Percentiles rank a stretch among this genome's conserved stretches.
phyloP scores from a whole-genome alignment of 2,329 filamentous ascomycete species.

The Thermochaetoides dissita region DNA sequence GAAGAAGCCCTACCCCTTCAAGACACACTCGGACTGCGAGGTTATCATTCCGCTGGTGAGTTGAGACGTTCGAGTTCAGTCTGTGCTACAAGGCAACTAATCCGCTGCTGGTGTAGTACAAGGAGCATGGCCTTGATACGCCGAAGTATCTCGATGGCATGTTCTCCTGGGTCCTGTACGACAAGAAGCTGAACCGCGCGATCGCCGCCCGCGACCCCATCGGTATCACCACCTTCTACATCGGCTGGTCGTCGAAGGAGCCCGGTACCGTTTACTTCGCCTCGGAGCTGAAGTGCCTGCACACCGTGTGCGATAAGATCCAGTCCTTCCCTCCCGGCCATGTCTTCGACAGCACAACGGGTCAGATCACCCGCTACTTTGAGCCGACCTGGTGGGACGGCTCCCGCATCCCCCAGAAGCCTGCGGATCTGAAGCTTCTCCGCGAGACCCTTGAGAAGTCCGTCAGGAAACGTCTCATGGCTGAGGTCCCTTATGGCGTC shows the following conservation, averaged over 20 bases:
- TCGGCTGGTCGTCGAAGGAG: slow-evolving; percentile 75
- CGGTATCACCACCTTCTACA: slow-evolving; percentile 93
- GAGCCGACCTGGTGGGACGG: slow-evolving; percentile 87
- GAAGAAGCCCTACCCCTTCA: slow-evolving; percentile 82
- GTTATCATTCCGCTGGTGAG: slow-evolving; percentile 92
- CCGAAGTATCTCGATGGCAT: slow-evolving; percentile 94
- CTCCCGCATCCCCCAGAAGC: slow-evolving; percentile 59
- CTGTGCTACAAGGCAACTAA: slow-evolving; percentile 99
- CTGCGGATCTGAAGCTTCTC: slow-evolving; percentile 71
- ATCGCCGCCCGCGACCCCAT: slow-evolving; percentile 93
- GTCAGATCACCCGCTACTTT: slow-evolving; percentile 75
- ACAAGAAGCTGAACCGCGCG: slow-evolving; percentile 84
- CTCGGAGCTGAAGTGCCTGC: slow-evolving; percentile 87
- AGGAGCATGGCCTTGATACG: slow-evolving; percentile 81
- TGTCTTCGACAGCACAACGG: slow-evolving; percentile 87
- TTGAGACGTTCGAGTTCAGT: slow-evolving; percentile 76
- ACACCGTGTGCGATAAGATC: slow-evolving; percentile 90
- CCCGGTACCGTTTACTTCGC: slow-evolving; percentile 86
- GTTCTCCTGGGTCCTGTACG: slow-evolving; percentile 98
- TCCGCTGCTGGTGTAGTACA: slow-evolving; percentile 81
- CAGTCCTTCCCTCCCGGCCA: slow-evolving; percentile 89
- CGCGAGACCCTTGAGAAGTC: slow-evolving; percentile 75
- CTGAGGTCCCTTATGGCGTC: slow-evolving; percentile 94
- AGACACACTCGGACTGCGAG: slow-evolving; percentile 97
- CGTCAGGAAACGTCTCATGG: slow-evolving; percentile 94